These are phyloP conservation scores for Climacium dendroides DNA, from an alignment of 225 moss, liverwort and hornwort species.

Conservation along the genomic window DNA sequence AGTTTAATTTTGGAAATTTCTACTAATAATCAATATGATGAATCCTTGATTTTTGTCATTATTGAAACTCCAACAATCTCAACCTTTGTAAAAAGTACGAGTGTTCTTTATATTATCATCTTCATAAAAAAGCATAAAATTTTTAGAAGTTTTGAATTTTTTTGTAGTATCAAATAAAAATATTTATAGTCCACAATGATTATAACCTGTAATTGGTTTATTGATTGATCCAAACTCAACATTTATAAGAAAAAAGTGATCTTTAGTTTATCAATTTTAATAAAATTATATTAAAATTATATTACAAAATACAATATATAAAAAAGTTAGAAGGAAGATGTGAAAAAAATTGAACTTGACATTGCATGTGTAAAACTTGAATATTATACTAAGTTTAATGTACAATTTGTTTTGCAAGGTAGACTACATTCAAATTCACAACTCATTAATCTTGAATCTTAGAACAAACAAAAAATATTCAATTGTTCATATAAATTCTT, in stretches of 20 bases:
- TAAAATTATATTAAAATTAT: neutral
- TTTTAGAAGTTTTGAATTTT: neutral
- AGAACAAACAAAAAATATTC: neutral
- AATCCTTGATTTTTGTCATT: neutral
- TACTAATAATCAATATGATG: neutral
- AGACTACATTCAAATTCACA: neutral
- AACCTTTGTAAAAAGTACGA: neutral
- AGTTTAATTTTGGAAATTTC: neutral
- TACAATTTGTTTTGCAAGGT: neutral
- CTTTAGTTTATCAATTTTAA: neutral
- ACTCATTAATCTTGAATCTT: neutral
- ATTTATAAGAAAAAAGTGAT: neutral
- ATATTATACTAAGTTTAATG: neutral
- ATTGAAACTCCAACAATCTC: neutral
- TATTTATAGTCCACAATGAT: too few species aligned
- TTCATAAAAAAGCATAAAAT: neutral
- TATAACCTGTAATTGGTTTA: too few species aligned
- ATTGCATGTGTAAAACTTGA: neutral
- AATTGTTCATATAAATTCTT: neutral
- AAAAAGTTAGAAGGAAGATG: neutral
- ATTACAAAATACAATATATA: neutral
- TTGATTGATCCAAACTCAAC: neutral
- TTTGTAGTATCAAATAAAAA: neutral
- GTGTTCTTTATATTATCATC: neutral
- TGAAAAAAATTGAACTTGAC: neutral